Evolutionary conservation across 495 filamentous ascomycete genomes (phyloP).

Genomic region (Lepidopterella palustris): DNA sequence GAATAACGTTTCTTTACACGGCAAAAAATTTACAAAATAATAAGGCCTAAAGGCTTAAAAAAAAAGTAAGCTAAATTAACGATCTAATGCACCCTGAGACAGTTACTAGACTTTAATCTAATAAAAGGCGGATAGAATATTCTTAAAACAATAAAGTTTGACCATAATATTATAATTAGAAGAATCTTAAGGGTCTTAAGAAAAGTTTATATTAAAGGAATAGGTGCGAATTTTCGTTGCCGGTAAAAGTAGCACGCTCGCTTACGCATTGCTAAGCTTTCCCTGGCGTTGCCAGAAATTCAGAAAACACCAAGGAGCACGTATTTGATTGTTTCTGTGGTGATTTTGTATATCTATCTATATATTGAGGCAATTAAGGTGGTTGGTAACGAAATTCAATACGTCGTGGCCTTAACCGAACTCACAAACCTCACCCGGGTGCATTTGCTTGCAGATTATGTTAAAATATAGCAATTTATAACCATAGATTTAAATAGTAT

Average conservation of each 20-base stretch:
- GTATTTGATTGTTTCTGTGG: background rate
- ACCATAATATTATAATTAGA: background rate
- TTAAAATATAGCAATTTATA: too few relatives aligned
- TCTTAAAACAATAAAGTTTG: background rate
- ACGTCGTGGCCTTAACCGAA: background rate
- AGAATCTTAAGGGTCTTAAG: background rate
- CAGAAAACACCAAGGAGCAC: background rate
- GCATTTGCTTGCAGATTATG: too few relatives aligned
- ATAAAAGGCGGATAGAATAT: background rate
- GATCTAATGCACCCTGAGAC: background rate
- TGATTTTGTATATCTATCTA: background rate
- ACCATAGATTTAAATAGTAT: too few relatives aligned
- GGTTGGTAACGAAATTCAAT: background rate
- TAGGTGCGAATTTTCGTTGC: background rate
- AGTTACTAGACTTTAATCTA: background rate
- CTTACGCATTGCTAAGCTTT: background rate
- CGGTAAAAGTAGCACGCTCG: background rate
- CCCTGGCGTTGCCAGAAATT: background rate
- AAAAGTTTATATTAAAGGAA: background rate
- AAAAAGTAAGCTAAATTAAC: background rate
- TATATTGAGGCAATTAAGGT: background rate
- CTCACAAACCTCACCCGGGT: too few relatives aligned
- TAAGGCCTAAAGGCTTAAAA: background rate
- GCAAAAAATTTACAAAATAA: background rate
- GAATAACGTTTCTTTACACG: background rate